Evolutionary conservation across 1,284 basidiomycete genomes (phyloP), one percentile per base, ranked within the genome.

Genomic region (Rhodofomes roseus): DNA sequence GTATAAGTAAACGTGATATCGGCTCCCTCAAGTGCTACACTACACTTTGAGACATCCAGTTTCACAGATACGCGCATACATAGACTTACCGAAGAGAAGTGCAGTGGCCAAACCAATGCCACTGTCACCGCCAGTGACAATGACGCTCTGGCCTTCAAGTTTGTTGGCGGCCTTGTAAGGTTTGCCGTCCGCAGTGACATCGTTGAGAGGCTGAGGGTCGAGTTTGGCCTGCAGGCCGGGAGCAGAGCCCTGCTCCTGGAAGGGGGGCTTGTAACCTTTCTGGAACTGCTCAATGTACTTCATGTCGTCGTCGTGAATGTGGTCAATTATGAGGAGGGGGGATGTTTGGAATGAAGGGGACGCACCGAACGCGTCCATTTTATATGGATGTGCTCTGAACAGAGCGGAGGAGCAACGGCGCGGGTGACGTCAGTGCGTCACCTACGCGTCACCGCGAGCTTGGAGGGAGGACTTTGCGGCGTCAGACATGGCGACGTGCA

Each of bases 1-100:
- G 81, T 74, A 70, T 83, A 81, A 43, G 77, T 74, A 44, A 87
- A 68, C 2, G 84, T 79, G 36, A 84, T 69, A 59, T 83, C 78
- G 22, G 84, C 84, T 6, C 85, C 85, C 70, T 87, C 85, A 27
- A 84, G 71, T 0, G 84, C 84, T 77, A 56, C 27, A 36, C 2
- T 31, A 31, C 9, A 18, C n/a, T 2, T 43, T 31, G 8, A 20
- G 58, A 46, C 8, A 23, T 23, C 29, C 53, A 69, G 48, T 51
- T 22, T 36, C 20, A 20, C 54, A 20, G 56, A 43, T 25, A 20
- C 23, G 18, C 27, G 43, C 31, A 48, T 44, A 20, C 11, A 50
- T 18, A 18, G 34, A 60, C 71, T 31, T 41, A 75, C 74, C 73
- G 53, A 73, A 77, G 8, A 78, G 70, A 7, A 78, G 66, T 4